Percentiles rank a stretch among this genome's conserved stretches.
These are phyloP conservation scores for Komagataella populi DNA, from an alignment of 805 yeast species.

Conservation along the genomic window DNA sequence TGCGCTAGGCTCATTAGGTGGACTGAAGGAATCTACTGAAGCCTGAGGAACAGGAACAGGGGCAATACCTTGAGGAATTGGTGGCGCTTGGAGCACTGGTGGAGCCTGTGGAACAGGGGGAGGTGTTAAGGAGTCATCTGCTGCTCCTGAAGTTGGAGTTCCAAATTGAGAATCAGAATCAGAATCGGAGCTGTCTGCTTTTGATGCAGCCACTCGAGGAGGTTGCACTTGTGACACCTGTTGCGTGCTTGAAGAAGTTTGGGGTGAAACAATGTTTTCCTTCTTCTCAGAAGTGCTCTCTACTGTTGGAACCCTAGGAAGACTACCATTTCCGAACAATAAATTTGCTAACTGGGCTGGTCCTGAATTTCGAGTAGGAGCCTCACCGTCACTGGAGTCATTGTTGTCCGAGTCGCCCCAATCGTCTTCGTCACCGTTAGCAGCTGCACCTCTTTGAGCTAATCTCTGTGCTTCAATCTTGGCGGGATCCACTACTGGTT, in stretches of 20 bases:
- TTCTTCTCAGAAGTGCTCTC: not conserved
- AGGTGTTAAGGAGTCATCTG: conserved; percentile 1
- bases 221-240: conserved; percentile 4
- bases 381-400: conserved; percentile 30
- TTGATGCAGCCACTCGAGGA: conserved; percentile 1
- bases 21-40: conserved; percentile 1
- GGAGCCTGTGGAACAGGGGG: conserved; percentile 13
- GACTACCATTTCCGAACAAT: conserved; percentile 36
- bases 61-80: conserved; percentile 7
- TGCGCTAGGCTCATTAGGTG: conserved; percentile 15
- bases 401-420: conserved; percentile 13
- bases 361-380: conserved; percentile 31
- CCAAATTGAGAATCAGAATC: conserved; percentile 5
- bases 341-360: conserved; percentile 44
- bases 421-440: conserved; percentile 31
- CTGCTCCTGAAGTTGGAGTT: conserved; percentile 12
- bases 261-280: conserved; percentile 1
- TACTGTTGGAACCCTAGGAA: conserved; percentile 14
- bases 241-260: conserved; percentile 2
- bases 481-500: conserved; percentile 27
- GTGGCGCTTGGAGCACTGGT: conserved; percentile 6
- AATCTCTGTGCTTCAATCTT: conserved; percentile 57
- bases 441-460: conserved; percentile 46
- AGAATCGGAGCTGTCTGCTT: conserved; percentile 2
- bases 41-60: conserved; percentile 4